Percentiles rank a stretch among this genome's conserved stretches.
Evolutionary conservation across 2,329 filamentous ascomycete genomes (phyloP).

Genomic region (Trichoderma sp.): DNA sequence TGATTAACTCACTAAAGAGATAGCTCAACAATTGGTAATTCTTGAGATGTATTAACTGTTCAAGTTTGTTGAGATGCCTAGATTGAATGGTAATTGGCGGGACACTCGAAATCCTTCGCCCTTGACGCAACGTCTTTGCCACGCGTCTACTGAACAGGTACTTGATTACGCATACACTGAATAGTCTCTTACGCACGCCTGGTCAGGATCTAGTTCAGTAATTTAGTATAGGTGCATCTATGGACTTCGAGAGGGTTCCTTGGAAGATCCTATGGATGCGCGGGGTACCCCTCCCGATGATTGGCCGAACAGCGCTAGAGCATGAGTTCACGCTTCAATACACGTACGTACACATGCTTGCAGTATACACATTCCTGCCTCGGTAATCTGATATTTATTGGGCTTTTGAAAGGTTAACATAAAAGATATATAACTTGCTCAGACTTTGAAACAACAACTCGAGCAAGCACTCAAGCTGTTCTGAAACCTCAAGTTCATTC

Average conservation of each 20-base stretch:
- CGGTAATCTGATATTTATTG: neutral
- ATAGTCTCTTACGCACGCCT: no score
- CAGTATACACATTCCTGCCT: neutral
- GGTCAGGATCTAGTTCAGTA: no score
- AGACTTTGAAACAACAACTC: neutral
- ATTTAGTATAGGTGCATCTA: neutral
- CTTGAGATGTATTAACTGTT: neutral
- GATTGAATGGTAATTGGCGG: neutral
- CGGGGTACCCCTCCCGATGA: neutral
- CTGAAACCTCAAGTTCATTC: neutral
- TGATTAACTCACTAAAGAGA: fast-evolving
- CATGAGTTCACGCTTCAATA: neutral
- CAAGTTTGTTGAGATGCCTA: neutral
- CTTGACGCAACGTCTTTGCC: neutral
- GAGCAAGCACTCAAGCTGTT: neutral
- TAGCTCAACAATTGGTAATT: neutral
- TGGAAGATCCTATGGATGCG: neutral
- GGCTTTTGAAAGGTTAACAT: neutral
- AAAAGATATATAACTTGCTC: neutral
- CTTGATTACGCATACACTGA: neutral
- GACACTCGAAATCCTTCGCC: neutral
- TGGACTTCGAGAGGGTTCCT: neutral
- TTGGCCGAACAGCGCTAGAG: neutral
- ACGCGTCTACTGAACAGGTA: neutral
- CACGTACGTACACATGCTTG: neutral